phyloP scores from a whole-genome alignment of 768 basidiomycete species.

The Leccinum truebloodii region DNA sequence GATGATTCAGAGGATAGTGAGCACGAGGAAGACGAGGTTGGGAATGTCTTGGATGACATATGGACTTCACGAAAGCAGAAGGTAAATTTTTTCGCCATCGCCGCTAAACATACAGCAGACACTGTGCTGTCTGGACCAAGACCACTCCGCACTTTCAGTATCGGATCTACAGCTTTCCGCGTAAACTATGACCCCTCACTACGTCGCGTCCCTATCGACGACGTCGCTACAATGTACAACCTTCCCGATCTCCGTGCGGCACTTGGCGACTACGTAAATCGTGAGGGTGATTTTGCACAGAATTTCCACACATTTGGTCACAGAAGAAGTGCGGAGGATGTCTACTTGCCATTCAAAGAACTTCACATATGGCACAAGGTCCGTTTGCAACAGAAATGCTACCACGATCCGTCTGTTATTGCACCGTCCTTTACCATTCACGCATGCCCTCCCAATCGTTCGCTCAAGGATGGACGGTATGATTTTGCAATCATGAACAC shows the following conservation, averaged over 20 bases:
- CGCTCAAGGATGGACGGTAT: not conserved
- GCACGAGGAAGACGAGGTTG: not conserved
- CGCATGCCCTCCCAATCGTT: not conserved
- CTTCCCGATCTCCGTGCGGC: not conserved
- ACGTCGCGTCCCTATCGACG: not conserved
- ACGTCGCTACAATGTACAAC: not conserved
- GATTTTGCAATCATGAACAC: not conserved
- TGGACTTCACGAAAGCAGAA: not conserved
- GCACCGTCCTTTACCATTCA: not conserved
- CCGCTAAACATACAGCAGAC: not conserved
- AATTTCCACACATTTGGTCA: not conserved
- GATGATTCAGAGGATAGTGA: too few species aligned
- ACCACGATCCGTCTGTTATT: not conserved
- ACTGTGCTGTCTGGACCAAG: not conserved
- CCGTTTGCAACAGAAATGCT: not conserved
- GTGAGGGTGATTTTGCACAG: not conserved
- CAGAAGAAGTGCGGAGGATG: not conserved
- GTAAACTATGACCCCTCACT: not conserved
- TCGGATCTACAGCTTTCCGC: not conserved
- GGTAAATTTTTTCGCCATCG: not conserved
- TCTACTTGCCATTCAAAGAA: not conserved
- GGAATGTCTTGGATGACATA: not conserved
- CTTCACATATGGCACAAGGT: conserved; percentile 1
- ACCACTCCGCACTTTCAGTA: not conserved
- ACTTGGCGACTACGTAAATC: not conserved